A percentile compares a stretch with the other conserved stretches of the same genome.
These are phyloP conservation scores for Serendipita sp. DNA, from an alignment of 768 basidiomycete genomes.

Conservation along the genomic window DNA sequence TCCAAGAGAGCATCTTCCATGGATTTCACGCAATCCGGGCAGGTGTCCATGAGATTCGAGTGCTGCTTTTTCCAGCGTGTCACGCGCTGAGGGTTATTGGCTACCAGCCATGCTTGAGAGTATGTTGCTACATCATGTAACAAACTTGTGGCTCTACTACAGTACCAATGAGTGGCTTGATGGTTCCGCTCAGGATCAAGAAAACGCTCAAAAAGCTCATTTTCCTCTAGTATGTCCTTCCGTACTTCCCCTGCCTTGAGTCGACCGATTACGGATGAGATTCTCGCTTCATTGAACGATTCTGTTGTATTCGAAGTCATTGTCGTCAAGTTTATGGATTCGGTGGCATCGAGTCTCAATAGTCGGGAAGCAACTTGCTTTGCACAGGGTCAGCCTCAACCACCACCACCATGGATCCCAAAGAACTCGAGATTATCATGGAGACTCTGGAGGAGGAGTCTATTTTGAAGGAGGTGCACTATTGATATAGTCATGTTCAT, in stretches of 20 bases:
- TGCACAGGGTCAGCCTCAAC: not conserved
- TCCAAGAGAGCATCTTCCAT: not conserved
- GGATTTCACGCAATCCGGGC: not conserved
- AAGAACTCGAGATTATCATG: constrained; percentile 42
- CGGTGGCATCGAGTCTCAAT: not conserved
- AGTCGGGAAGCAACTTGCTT: not conserved
- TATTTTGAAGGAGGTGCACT: constrained; percentile 45
- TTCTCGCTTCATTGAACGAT: not conserved
- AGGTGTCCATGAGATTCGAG: not conserved
- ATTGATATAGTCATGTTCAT: not conserved
- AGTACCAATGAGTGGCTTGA: not conserved
- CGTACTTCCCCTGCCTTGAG: not conserved
- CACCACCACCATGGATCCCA: constrained; percentile 31
- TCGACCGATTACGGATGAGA: not conserved
- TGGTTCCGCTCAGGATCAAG: not conserved
- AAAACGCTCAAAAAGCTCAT: not conserved
- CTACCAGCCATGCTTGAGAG: not conserved
- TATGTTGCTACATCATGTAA: not conserved
- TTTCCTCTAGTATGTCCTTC: not conserved
- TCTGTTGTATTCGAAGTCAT: not conserved
- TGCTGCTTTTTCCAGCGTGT: not conserved
- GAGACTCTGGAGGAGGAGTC: constrained; percentile 43
- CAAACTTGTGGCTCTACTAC: not conserved
- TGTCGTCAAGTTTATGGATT: not conserved
- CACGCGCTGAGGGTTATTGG: not conserved